Evolutionary conservation across 345 rosid genomes (phyloP).

Genomic region (Bruguiera sexangula): DNA sequence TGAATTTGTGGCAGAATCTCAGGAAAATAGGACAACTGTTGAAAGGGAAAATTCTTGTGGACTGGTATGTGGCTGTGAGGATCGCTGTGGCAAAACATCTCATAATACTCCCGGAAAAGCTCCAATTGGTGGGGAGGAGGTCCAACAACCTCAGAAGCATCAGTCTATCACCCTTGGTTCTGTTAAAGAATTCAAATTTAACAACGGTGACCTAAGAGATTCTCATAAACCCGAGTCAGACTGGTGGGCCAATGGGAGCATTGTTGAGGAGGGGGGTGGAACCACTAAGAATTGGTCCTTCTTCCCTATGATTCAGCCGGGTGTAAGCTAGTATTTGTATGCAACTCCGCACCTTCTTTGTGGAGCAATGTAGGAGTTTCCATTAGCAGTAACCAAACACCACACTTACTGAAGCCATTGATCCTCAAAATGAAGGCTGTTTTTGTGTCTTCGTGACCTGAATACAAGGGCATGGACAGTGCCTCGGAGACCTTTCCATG

Average conservation of each 20-base stretch:
- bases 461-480: slow-evolving; percentile 27
- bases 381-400: slow-evolving; percentile 10
- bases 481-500: slow-evolving; percentile 15
- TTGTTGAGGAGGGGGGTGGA: slow-evolving; percentile 40
- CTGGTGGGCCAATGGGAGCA: slow-evolving; percentile 57
- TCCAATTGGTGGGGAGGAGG: slow-evolving; percentile 26
- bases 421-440: slow-evolving; percentile 41
- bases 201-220: slow-evolving; percentile 49
- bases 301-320: slow-evolving; percentile 71
- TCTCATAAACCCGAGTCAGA: slow-evolving; percentile 34
- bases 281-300: slow-evolving; percentile 64
- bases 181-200: slow-evolving; percentile 65
- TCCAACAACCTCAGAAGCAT: slow-evolving; percentile 37
- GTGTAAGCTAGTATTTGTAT: slow-evolving; percentile 31
- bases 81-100: slow-evolving; percentile 33
- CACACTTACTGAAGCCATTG: slow-evolving; percentile 5
- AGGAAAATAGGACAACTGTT: slow-evolving; percentile 23
- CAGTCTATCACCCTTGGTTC: slow-evolving; percentile 53
- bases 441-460: slow-evolving; percentile 42
- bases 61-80: slow-evolving; percentile 10
- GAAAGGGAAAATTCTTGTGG: slow-evolving; percentile 24
- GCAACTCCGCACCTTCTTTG: slow-evolving; percentile 6
- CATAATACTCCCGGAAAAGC: slow-evolving; percentile 25
- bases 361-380: slow-evolving; percentile 12
- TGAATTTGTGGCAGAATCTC: slow-evolving; percentile 24